Base-by-base conservation (phyloP, 192 early-diverging fungal genomes). In the Powellomyces hirtus region DNA sequence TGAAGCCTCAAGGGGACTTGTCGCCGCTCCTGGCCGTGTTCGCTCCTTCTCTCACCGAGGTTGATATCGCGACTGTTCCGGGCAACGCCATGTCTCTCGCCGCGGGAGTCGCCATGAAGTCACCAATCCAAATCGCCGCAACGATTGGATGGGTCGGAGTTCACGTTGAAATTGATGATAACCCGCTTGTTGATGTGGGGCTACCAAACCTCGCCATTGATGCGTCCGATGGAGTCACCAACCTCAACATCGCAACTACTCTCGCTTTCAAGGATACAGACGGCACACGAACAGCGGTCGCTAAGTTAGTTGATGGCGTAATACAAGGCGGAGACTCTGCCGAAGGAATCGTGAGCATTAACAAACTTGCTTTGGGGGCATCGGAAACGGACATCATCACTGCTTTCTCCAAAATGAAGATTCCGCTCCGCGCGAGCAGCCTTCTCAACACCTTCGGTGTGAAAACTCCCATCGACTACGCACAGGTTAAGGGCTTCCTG, bases 91-190 rank as follows among this genome's bases (percentile, higher is more conserved):
- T 68, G 2, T 18, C 18, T n/a, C 34, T 29, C 24, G 26, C 56
- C 0, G 66, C 66, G 10, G 66, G 66, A 16, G 29, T 68, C 2
- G 38, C 52, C n/a, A n/a, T 58, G 24, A 10, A 6, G 6, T 52
- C 51, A 24, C 51, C 51, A 24, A 13, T 52, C 18, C 52, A 59
- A 30, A 52, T 52, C 26, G 51, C 51, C 11, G 51, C 51, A 10
- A 38, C 58, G 38, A 52, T 68, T 11, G 64, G 64, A 1, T 68
- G 31, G 31, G 66, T 45, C 14, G 66, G 66, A n/a, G 66, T 38
- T 5, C 38, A 68, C 52, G 66, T 44, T 35, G 56, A 24, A 13
- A 20, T 68, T 35, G 52, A 68, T 31, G 27, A 59, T 14, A 38
- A 29, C 10, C 66, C 66, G 7, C 49, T 68, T 11, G 66, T 38